Conservation (phyloP, 306 rosid genomes). For the Vigna mungo region DNA sequence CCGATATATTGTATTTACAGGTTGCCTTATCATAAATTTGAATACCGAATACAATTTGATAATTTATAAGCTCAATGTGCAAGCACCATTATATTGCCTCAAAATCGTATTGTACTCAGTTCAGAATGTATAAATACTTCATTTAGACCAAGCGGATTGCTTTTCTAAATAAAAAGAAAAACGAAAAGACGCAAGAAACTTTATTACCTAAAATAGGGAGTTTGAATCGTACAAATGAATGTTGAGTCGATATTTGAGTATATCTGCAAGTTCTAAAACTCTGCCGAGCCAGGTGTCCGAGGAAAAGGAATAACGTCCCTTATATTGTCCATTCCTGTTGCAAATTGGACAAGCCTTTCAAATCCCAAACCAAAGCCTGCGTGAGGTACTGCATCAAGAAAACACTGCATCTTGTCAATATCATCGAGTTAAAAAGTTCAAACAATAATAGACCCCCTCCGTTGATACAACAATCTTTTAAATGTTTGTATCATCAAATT, state of each 20-base stretch:
- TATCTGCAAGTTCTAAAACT: constrained; percentile 54
- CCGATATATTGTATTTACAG: background rate
- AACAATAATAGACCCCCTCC: background rate
- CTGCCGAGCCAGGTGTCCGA: constrained; percentile 88
- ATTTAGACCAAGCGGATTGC: background rate
- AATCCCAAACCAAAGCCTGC: constrained; percentile 97
- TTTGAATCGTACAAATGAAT: constrained; percentile 22
- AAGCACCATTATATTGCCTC: constrained; percentile 2
- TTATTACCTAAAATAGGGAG: background rate
- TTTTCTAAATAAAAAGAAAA: background rate
- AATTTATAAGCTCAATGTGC: background rate
- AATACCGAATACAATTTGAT: background rate
- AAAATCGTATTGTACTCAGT: background rate
- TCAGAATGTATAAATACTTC: background rate
- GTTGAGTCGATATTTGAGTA: background rate
- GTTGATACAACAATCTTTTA: background rate
- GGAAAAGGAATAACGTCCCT: constrained; percentile 94
- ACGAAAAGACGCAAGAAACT: background rate
- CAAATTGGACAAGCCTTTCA: constrained; percentile 94
- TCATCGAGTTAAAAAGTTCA: background rate
- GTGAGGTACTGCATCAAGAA: constrained; percentile 77
- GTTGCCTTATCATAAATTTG: background rate
- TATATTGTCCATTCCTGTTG: constrained; percentile 91
- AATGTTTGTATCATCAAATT: background rate
- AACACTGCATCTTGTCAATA: constrained; percentile 19